Base-by-base conservation (phyloP, 495 filamentous ascomycete species). In the Evansstolkia leycettana region DNA sequence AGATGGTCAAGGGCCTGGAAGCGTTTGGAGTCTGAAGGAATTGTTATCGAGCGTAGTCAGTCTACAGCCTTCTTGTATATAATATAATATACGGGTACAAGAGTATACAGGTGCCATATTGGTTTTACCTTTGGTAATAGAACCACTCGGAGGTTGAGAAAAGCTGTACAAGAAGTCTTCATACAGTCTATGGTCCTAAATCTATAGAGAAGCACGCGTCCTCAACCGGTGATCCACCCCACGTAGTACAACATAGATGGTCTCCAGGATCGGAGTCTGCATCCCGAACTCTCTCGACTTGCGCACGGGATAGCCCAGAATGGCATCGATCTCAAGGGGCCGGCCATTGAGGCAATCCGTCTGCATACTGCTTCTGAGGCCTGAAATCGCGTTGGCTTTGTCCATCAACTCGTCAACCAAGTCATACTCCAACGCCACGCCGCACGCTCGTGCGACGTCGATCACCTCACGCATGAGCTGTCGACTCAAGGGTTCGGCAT, bases 271-370 rank as follows among this genome's bases (percentile, higher is more conserved):
- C 1, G 69, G 69, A 9, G 61, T 64, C 23, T 52, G 45, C 8
- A 73, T 43, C 5, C 65, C 67, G 12, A 68, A 39, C 36, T 72
- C 65, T 39, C 56, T 57, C 2, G 69, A 59, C 43, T 64, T 71
- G 29, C 50, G 47, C 18, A 66, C 61, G 6, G 69, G 66, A 42
- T 65, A 65, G 6, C 72, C 72, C 7, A 76, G 39, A 30, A 76
- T 74, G 3, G 73, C 63, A 36, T 76, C 72, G 7, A 74, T 54
- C 45, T 74, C 70, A 67, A 74, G 62, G 0, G 20, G 58, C 28
- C 62, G 57, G 9, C 62, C 65, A 35, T 48, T 58, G 42, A 65
- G 58, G 26, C 52, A 55, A 52, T 75, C 72, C 5, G 57, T 56
- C 46, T 67, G 62, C 72, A 75, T 75, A 44, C 70, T 74, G 31